A percentile compares a stretch with the other conserved stretches of the same genome.
Conservation (phyloP, 2,329 filamentous ascomycete genomes). For the Fusarium staphyleae region DNA sequence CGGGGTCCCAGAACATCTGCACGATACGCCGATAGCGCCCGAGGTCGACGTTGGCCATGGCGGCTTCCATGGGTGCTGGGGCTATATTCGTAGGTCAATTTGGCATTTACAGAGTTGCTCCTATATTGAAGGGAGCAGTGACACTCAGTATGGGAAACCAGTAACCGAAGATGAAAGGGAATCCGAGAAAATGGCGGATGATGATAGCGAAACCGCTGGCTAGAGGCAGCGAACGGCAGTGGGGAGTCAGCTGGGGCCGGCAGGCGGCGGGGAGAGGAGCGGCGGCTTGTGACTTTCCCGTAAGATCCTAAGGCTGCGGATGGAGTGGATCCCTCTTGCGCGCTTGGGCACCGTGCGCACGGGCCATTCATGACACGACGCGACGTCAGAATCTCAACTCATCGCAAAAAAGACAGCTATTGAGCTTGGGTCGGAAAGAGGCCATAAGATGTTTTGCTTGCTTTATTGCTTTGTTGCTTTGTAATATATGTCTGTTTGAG, state of each 20-base stretch:
- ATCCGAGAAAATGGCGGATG: background rate
- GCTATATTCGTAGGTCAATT: slow-evolving; percentile 10
- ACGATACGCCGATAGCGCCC: slow-evolving; percentile 81
- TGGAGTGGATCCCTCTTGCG: slow-evolving; percentile 21
- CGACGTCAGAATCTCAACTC: slow-evolving; percentile 6
- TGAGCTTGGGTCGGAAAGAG: background rate
- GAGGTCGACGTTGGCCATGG: slow-evolving; percentile 70
- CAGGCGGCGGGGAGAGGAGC: slow-evolving; percentile 13
- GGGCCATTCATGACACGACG: slow-evolving; percentile 19
- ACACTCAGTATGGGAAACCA: background rate
- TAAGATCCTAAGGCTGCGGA: slow-evolving; percentile 3
- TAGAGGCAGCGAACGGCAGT: slow-evolving; percentile 22
- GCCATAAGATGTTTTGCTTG: background rate
- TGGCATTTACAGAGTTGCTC: slow-evolving; percentile 16
- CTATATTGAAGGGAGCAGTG: slow-evolving; percentile 1
- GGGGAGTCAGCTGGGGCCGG: slow-evolving; percentile 35
- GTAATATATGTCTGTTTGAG: accelerated
- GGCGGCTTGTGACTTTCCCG: slow-evolving; percentile 30
- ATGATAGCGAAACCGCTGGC: slow-evolving; percentile 15
- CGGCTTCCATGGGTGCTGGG: slow-evolving; percentile 44
- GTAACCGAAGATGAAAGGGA: background rate
- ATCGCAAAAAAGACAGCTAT: background rate
- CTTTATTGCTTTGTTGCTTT: no score
- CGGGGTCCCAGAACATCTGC: slow-evolving; percentile 91
- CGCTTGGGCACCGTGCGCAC: slow-evolving; percentile 20